A percentile compares a stretch with the other conserved stretches of the same genome.
phyloP scores from a whole-genome alignment of 257 asterid genomes.

The Fraxinus cuspidata region DNA sequence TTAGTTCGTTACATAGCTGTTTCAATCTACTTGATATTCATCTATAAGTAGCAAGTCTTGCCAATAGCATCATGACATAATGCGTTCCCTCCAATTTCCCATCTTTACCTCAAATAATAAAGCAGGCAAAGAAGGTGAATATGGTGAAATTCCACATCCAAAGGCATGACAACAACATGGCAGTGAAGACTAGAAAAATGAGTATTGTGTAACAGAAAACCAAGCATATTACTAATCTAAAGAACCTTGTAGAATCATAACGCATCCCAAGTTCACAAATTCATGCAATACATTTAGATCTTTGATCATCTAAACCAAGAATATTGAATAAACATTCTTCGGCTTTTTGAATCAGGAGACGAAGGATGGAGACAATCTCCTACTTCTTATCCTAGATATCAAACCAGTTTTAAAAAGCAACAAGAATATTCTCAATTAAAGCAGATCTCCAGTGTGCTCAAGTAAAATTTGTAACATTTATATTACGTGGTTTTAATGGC shows the following conservation, averaged over 20 bases:
- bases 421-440: constrained; percentile 6
- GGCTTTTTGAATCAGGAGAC: too few relatives aligned
- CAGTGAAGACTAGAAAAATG: too few relatives aligned
- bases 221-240: too few relatives aligned
- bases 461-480: not conserved
- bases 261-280: too few relatives aligned
- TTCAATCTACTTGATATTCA: not conserved
- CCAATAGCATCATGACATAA: not conserved
- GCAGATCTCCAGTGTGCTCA: constrained; percentile 8
- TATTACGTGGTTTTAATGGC: constrained; percentile 5
- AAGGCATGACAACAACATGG: too few relatives aligned
- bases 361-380: not conserved
- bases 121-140: too few relatives aligned
- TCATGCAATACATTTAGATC: too few relatives aligned
- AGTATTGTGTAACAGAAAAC: not conserved
- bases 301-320: too few relatives aligned
- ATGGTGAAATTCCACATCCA: too few relatives aligned
- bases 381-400: not conserved
- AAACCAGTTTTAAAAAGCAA: not conserved
- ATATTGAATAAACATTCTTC: too few relatives aligned
- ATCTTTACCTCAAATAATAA: too few relatives aligned
- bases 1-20: not conserved
- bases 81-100: not conserved
- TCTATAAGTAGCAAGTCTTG: not conserved
- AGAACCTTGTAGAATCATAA: too few relatives aligned